Conservation (phyloP, 1,284 basidiomycete genomes). For the Abortiporus biennis region DNA sequence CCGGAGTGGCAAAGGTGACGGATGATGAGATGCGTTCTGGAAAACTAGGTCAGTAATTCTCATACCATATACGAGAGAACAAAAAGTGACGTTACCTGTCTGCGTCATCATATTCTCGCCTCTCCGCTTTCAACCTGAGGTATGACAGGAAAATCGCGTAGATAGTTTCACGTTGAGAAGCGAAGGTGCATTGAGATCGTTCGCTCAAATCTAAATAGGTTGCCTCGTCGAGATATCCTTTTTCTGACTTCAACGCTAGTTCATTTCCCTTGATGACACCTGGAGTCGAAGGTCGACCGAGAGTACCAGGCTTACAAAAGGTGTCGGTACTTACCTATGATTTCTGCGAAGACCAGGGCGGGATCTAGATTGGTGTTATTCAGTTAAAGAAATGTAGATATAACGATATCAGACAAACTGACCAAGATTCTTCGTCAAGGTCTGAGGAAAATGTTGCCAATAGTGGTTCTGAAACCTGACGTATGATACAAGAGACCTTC, state of each 20-base stretch:
- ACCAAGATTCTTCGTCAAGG: conserved; percentile 40
- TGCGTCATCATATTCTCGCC: conserved; percentile 51
- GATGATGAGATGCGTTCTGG: conserved; percentile 48
- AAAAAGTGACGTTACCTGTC: conserved; percentile 53
- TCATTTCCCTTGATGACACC: conserved; percentile 69
- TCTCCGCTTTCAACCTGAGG: conserved; percentile 35
- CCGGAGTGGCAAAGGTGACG: conserved; percentile 27
- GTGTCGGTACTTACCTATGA: conserved; percentile 39
- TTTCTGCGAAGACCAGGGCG: conserved; percentile 50
- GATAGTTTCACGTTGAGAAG: conserved; percentile 37
- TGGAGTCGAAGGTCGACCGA: conserved; percentile 17
- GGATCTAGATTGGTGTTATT: no score
- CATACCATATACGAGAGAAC: background rate
- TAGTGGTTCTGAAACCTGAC: conserved; percentile 39
- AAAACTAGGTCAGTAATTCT: background rate
- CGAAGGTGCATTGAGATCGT: conserved; percentile 50
- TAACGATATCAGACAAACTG: background rate
- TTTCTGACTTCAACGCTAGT: conserved; percentile 28
- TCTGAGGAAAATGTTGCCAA: conserved; percentile 49
- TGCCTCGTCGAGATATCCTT: conserved; percentile 35
- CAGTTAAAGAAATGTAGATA: background rate
- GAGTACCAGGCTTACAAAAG: background rate
- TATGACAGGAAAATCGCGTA: conserved; percentile 57
- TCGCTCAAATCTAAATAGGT: conserved; percentile 43
- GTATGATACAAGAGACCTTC: conserved; percentile 29